phyloP scores from a whole-genome alignment of 2,329 filamentous ascomycete genomes.

The Penicillium sumatraense region DNA sequence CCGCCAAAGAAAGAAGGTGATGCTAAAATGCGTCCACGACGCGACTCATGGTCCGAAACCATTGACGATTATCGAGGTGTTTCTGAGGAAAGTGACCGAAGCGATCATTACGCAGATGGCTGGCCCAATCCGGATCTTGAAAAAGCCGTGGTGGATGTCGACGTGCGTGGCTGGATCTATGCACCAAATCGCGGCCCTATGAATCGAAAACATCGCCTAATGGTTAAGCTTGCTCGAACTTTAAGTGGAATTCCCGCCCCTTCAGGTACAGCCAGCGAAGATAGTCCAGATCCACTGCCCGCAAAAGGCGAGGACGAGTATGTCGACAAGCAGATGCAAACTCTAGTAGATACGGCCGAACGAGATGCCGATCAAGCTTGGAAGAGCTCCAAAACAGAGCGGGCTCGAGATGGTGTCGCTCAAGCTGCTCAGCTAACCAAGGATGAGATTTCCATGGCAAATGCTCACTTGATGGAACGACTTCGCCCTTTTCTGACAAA shows the following conservation, averaged over 20 bases:
- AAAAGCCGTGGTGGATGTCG: constrained; percentile 87
- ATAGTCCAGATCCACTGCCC: constrained; percentile 41
- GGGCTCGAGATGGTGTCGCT: constrained; percentile 53
- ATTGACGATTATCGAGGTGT: constrained; percentile 48
- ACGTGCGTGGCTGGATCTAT: constrained; percentile 95
- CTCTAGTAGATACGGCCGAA: constrained; percentile 74
- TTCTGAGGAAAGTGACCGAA: constrained; percentile 46
- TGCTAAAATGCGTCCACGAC: constrained; percentile 30
- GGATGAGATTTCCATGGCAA: constrained; percentile 77
- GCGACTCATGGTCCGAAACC: constrained; percentile 35
- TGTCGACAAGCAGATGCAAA: constrained; percentile 74
- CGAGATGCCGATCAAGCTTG: constrained; percentile 72
- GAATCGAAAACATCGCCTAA: constrained; percentile 81
- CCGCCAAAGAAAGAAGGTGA: constrained; percentile 49
- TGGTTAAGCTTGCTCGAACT: constrained; percentile 84
- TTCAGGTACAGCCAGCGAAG: constrained; percentile 38
- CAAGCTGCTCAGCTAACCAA: constrained; percentile 61
- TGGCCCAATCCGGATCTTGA: constrained; percentile 82
- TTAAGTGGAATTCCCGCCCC: constrained; percentile 84
- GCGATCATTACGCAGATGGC: constrained; percentile 72
- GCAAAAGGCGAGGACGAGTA: constrained; percentile 63
- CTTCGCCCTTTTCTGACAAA: constrained; percentile 89
- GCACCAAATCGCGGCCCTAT: constrained; percentile 82
- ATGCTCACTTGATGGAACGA: constrained; percentile 84
- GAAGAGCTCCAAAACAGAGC: constrained; percentile 60